Evolutionary conservation across 2,329 filamentous ascomycete genomes (phyloP).

Genomic region (Talaromyces pinophilus): DNA sequence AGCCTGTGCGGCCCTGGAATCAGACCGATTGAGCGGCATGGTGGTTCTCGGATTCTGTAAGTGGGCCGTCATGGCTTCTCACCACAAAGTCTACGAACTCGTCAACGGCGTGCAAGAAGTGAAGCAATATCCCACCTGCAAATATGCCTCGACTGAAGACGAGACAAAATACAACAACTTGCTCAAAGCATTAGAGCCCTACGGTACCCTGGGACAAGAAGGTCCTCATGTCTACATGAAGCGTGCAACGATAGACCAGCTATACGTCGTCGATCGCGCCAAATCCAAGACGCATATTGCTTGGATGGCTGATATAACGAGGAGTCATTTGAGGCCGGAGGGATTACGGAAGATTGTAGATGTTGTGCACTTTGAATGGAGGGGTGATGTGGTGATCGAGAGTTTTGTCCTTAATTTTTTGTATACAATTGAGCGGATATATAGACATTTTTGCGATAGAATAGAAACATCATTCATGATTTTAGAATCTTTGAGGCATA

Average conservation of each 20-base stretch:
- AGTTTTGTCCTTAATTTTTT: not conserved
- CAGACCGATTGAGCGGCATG: not conserved
- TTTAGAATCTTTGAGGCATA: not conserved
- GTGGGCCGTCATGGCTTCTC: not conserved
- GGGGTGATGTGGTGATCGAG: not conserved
- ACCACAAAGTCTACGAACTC: conserved; percentile 3
- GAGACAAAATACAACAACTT: not conserved
- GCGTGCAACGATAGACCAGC: not conserved
- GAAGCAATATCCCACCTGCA: not conserved
- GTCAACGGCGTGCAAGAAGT: not conserved
- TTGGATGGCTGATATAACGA: conserved; percentile 9
- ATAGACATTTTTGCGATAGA: not conserved
- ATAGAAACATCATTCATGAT: not conserved
- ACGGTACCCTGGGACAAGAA: not conserved
- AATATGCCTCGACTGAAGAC: not conserved
- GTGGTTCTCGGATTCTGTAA: not conserved
- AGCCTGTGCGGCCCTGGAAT: not conserved
- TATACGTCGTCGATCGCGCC: not conserved
- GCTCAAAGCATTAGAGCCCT: not conserved
- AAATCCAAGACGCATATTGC: conserved; percentile 5
- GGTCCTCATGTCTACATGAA: not conserved
- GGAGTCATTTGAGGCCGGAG: not conserved
- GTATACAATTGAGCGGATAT: not conserved
- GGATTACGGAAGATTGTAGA: not conserved
- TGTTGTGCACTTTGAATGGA: conserved; percentile 7